Conservation (phyloP, 108 stramenopile species). For the Nannochloropsis salina region DNA sequence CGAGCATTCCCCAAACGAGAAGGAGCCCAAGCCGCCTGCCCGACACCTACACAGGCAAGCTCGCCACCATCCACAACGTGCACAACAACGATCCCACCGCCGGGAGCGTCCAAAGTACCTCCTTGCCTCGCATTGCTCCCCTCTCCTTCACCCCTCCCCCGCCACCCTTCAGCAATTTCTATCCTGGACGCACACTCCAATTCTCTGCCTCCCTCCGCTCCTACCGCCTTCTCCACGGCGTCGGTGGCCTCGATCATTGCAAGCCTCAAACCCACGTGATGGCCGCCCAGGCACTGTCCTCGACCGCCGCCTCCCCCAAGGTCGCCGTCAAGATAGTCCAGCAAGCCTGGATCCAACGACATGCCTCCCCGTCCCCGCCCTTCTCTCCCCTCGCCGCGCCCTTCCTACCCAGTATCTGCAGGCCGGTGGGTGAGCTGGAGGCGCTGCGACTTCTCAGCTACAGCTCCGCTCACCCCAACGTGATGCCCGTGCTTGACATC, state of each 20-base stretch:
- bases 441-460: not conserved
- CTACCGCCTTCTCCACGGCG: not conserved
- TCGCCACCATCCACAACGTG: not conserved
- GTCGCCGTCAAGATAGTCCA: not conserved
- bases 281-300: not conserved
- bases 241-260: conserved; percentile 8
- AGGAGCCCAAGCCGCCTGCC: no score
- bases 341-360: not conserved
- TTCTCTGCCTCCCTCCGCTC: not conserved
- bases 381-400: not conserved
- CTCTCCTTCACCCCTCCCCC: not conserved
- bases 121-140: not conserved
- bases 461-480: not conserved
- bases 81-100: not conserved
- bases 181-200: not conserved
- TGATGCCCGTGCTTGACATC: not conserved
- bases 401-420: not conserved
- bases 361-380: not conserved
- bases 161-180: not conserved
- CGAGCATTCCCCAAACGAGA: no score
- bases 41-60: no score
- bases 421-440: not conserved
- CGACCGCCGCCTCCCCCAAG: not conserved
- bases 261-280: conserved; percentile 17
- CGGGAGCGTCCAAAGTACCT: not conserved